Percentiles rank a stretch among this genome's conserved stretches.
Conservation (phyloP, 257 asterid species). For the Ophiorrhiza pumila region DNA sequence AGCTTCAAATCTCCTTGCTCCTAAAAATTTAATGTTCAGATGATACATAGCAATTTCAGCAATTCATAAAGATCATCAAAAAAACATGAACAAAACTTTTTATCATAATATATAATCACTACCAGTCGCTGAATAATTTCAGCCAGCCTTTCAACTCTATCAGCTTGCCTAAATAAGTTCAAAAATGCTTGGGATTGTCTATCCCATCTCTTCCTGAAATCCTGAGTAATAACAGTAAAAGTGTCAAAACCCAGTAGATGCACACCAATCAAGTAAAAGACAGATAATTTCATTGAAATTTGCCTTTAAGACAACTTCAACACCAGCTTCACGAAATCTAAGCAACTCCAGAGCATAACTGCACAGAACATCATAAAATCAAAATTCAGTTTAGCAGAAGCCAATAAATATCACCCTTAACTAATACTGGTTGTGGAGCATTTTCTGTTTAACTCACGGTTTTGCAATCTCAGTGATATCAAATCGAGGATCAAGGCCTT, state of each 20-base stretch:
- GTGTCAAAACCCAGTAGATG: slow-evolving; percentile 15
- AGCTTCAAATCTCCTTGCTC: slow-evolving; percentile 99
- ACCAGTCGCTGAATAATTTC: slow-evolving; percentile 81
- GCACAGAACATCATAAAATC: slow-evolving; percentile 13
- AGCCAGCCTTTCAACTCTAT: slow-evolving; percentile 90
- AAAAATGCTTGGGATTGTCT: slow-evolving; percentile 83
- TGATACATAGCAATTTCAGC: neutral
- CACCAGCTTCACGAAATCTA: slow-evolving; percentile 93
- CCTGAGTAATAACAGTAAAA: slow-evolving; percentile 46
- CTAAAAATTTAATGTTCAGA: slow-evolving; percentile 27
- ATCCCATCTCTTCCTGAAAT: slow-evolving; percentile 84
- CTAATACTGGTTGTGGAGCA: neutral
- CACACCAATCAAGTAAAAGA: slow-evolving; percentile 1
- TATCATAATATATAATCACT: slow-evolving; percentile 12
- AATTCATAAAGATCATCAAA: neutral
- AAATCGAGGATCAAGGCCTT: slow-evolving; percentile 98
- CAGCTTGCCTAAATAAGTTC: slow-evolving; percentile 95
- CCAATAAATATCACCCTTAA: neutral
- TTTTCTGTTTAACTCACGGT: slow-evolving; percentile 57
- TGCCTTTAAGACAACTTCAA: slow-evolving; percentile 80
- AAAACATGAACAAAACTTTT: neutral
- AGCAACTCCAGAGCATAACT: slow-evolving; percentile 94
- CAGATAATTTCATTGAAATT: slow-evolving; percentile 4
- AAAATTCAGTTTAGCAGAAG: slow-evolving; percentile 4
- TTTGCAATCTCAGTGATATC: slow-evolving; percentile 97